Conservation (phyloP, 768 basidiomycete species). For the Leccinum truebloodii region DNA sequence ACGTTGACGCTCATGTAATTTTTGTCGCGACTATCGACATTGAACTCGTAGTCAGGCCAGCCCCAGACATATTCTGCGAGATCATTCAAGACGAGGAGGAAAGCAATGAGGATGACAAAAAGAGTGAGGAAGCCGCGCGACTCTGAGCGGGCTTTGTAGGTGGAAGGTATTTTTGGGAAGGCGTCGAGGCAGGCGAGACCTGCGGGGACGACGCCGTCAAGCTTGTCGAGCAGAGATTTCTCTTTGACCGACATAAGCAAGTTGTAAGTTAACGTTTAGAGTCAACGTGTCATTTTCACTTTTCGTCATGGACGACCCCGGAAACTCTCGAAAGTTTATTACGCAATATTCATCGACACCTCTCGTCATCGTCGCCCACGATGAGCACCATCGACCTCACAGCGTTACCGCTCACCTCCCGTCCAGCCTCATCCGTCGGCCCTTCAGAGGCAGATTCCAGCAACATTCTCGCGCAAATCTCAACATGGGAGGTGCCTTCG, state of each 20-base stretch:
- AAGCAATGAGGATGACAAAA: conserved; percentile 62
- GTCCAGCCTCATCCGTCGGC: not conserved
- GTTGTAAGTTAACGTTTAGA: not conserved
- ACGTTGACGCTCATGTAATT: conserved; percentile 83
- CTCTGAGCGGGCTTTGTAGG: conserved; percentile 79
- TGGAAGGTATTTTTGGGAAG: conserved; percentile 80
- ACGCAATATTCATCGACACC: conserved; percentile 15
- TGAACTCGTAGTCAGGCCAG: conserved; percentile 89
- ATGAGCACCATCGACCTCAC: conserved; percentile 24
- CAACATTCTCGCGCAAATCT: conserved; percentile 10
- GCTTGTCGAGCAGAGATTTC: conserved; percentile 52
- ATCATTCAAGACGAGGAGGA: conserved; percentile 84
- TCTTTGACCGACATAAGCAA: conserved; percentile 7
- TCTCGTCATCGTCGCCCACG: conserved; percentile 19
- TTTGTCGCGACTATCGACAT: conserved; percentile 65
- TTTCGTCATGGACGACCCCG: conserved; percentile 11
- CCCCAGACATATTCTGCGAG: conserved; percentile 92
- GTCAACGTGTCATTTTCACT: conserved; percentile 16
- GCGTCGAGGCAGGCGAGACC: conserved; percentile 74
- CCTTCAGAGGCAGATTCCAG: not conserved
- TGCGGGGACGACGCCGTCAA: conserved; percentile 60
- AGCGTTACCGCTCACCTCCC: not conserved
- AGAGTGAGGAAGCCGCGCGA: conserved; percentile 81
- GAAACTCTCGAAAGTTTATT: conserved; percentile 14
- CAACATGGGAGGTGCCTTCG: conserved; percentile 26